phyloP scores from a whole-genome alignment of 495 filamentous ascomycete genomes.

The Hyaloscypha finlandica region DNA sequence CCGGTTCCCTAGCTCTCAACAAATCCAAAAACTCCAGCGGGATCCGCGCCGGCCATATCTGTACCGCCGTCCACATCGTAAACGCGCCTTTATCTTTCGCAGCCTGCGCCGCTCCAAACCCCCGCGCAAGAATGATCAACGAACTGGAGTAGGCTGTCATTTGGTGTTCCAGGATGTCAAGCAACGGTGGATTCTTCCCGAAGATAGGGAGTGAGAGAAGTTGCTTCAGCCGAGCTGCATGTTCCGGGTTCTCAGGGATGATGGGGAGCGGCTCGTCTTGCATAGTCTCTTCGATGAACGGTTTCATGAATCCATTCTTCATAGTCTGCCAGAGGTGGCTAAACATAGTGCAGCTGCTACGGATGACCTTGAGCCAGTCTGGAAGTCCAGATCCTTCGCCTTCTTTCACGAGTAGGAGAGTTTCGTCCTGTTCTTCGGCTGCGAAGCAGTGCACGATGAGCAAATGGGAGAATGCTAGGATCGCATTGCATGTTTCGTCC shows the following conservation, averaged over 20 bases:
- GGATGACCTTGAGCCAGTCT: constrained; percentile 15
- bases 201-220: background rate
- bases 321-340: background rate
- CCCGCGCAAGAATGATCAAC: background rate
- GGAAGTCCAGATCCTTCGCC: background rate
- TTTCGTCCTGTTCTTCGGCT: constrained; percentile 4
- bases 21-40: background rate
- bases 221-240: background rate
- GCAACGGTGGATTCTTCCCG: background rate
- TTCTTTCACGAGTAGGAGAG: constrained; percentile 5
- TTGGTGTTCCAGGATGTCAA: background rate
- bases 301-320: background rate
- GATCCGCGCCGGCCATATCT: constrained; percentile 3
- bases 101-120: background rate
- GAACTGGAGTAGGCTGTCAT: background rate
- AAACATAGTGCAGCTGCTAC: constrained; percentile 15
- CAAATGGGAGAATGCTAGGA: constrained; percentile 37
- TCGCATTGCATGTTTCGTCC: constrained; percentile 35
- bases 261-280: background rate
- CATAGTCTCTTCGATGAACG: background rate
- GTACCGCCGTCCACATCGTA: background rate
- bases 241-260: background rate
- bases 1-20: background rate
- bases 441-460: constrained; percentile 19
- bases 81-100: background rate